Evolutionary conservation across 805 yeast species (phyloP).

Genomic region (Candida corydali): DNA sequence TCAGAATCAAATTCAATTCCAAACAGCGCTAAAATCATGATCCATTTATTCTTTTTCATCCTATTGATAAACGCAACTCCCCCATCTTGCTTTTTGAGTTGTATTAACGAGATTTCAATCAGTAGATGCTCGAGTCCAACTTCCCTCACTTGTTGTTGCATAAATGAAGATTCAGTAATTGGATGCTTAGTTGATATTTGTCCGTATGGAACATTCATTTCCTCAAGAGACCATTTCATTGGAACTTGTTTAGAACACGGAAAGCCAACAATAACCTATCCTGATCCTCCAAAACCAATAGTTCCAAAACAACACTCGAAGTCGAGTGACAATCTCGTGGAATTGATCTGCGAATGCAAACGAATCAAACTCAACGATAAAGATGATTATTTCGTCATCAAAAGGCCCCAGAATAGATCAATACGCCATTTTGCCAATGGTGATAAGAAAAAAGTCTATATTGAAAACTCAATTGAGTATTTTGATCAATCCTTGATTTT

Average conservation of each 20-base stretch:
- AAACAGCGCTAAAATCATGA: constrained; percentile 1
- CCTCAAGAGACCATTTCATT: constrained; percentile 46
- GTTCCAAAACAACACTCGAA: constrained; percentile 3
- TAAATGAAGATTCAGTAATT: constrained; percentile 30
- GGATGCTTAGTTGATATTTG: constrained; percentile 46
- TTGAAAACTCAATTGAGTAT: background rate
- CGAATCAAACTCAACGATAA: background rate
- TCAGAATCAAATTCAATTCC: too few relatives aligned
- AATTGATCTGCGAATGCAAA: constrained; percentile 4
- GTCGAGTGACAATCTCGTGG: too few relatives aligned
- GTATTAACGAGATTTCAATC: constrained; percentile 35
- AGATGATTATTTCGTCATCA: background rate
- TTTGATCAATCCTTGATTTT: background rate
- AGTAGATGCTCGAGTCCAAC: constrained; percentile 24
- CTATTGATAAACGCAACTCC: constrained; percentile 43
- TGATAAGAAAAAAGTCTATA: constrained; percentile 1
- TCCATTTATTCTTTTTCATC: background rate
- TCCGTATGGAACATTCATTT: constrained; percentile 37
- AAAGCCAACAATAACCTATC: constrained; percentile 9
- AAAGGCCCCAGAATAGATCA: background rate
- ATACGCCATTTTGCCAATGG: background rate
- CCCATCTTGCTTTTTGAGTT: constrained; percentile 47
- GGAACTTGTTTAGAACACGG: constrained; percentile 45
- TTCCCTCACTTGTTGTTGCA: constrained; percentile 40
- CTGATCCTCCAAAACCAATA: constrained; percentile 9